Conservation (phyloP, 495 filamentous ascomycete species). For the Astrothelium macrocarpum region DNA sequence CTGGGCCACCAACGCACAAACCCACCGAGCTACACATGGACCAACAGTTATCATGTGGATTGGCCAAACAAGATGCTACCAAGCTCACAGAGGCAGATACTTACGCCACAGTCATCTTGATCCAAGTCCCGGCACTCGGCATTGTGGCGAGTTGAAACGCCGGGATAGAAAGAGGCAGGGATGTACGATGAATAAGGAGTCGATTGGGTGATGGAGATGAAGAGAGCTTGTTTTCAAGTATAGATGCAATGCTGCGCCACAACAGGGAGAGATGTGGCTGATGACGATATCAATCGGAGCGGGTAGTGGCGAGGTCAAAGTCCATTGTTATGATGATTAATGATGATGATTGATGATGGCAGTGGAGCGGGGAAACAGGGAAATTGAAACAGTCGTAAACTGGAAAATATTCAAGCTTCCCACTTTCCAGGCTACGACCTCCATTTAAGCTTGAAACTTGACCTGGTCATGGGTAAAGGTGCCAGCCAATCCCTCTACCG, state of each 20-base stretch:
- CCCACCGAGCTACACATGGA: constrained; percentile 47
- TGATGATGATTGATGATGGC: too few species aligned
- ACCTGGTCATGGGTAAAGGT: background rate
- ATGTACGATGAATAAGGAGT: background rate
- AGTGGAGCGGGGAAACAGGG: too few species aligned
- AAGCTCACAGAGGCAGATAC: constrained; percentile 15
- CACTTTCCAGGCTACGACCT: too few species aligned
- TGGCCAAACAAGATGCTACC: background rate
- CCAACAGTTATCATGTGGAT: background rate
- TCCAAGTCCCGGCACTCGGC: constrained; percentile 30
- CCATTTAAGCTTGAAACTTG: background rate
- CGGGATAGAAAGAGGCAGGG: background rate
- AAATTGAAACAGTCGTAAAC: too few species aligned
- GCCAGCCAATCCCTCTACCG: background rate
- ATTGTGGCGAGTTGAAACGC: background rate
- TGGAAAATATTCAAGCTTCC: too few species aligned
- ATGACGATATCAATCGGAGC: too few species aligned
- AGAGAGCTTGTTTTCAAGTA: too few species aligned
- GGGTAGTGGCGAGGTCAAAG: too few species aligned
- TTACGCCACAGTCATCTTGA: constrained; percentile 48
- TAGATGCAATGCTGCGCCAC: too few species aligned
- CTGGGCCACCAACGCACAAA: constrained; percentile 73
- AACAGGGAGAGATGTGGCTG: too few species aligned
- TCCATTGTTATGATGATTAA: too few species aligned
- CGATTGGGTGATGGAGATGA: background rate